Percentiles rank a stretch among this genome's conserved stretches.
phyloP scores from a whole-genome alignment of 202 grass and related monocot genomes.

The Musa balbisiana region DNA sequence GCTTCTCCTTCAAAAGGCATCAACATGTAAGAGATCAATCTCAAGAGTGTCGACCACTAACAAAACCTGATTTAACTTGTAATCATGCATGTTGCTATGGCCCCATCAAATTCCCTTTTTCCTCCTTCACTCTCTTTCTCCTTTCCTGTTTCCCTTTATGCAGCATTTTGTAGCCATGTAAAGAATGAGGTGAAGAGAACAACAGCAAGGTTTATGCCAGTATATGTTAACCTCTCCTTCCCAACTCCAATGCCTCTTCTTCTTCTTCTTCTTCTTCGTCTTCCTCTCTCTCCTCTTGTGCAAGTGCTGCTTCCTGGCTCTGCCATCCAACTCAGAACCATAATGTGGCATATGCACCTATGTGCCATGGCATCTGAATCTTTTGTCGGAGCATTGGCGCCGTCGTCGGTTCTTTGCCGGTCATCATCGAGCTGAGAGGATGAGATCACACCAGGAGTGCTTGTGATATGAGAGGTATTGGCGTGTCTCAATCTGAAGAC shows the following conservation, averaged over 20 bases:
- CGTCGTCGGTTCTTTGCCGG: background rate
- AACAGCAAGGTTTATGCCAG: background rate
- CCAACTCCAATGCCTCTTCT: background rate
- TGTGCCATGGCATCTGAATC: background rate
- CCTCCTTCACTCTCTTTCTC: background rate
- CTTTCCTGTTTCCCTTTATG: background rate
- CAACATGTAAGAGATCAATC: background rate
- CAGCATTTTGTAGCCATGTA: background rate
- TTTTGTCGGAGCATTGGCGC: background rate
- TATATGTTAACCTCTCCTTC: too few relatives aligned
- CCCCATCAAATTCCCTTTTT: background rate
- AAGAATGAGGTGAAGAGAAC: slow-evolving; percentile 2
- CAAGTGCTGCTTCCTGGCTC: background rate
- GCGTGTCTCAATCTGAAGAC: background rate
- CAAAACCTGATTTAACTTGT: background rate
- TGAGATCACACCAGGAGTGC: background rate
- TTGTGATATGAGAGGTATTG: slow-evolving; percentile 3
- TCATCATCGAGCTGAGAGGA: background rate
- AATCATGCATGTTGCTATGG: background rate
- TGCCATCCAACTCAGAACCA: background rate
- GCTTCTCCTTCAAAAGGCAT: background rate
- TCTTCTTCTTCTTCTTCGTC: background rate
- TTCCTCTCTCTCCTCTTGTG: background rate
- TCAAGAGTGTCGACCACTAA: background rate
- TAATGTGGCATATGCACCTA: background rate